Evolutionary conservation across 106 monocot species (phyloP).

Genomic region (Triglochin maritima): DNA sequence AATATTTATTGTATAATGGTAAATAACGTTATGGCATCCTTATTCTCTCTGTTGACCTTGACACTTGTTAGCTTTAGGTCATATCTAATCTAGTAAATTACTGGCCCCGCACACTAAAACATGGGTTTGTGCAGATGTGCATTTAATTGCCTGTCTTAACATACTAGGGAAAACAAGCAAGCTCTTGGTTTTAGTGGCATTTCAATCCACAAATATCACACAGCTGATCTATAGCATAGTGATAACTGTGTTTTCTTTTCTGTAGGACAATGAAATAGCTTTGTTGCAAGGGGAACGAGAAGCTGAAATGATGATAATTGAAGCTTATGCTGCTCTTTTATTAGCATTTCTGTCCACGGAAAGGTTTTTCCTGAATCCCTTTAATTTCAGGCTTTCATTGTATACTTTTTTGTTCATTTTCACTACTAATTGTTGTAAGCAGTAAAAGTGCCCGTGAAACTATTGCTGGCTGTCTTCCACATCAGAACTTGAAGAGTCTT

Average conservation of each 20-base stretch:
- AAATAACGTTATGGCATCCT: too few relatives aligned
- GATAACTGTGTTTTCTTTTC: not conserved
- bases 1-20: too few relatives aligned
- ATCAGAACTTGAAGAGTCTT: slow-evolving; percentile 63
- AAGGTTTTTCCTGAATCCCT: slow-evolving; percentile 35
- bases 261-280: slow-evolving; percentile 69
- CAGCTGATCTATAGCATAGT: too few relatives aligned
- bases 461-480: slow-evolving; percentile 74
- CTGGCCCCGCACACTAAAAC: too few relatives aligned
- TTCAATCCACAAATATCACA: too few relatives aligned
- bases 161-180: too few relatives aligned
- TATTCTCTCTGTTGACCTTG: too few relatives aligned
- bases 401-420: not conserved
- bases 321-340: slow-evolving; percentile 84
- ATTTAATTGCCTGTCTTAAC: too few relatives aligned
- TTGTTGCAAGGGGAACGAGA: slow-evolving; percentile 78
- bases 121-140: too few relatives aligned
- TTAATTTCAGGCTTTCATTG: not conserved
- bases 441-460: slow-evolving; percentile 56
- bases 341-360: slow-evolving; percentile 94
- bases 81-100: too few relatives aligned
- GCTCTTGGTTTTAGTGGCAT: too few relatives aligned
- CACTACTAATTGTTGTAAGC: slow-evolving; percentile 8
- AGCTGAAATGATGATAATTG: slow-evolving; percentile 98
- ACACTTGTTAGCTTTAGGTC: too few relatives aligned